phyloP scores from a whole-genome alignment of 306 rosid genomes.

The Vigna reflexopilosa region DNA sequence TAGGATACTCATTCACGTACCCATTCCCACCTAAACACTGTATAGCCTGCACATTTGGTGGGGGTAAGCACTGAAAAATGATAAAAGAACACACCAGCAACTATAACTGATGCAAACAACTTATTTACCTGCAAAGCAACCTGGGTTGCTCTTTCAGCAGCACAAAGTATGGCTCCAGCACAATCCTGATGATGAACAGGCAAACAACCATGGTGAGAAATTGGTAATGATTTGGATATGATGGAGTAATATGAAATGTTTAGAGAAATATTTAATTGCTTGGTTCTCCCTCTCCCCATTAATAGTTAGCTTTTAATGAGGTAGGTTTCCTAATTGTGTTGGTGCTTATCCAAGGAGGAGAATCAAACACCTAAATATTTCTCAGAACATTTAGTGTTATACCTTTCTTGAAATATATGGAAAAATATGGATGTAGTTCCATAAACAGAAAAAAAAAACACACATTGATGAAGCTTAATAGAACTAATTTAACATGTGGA shows the following conservation, averaged over 20 bases:
- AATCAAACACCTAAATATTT: too few relatives aligned
- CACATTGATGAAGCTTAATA: not conserved
- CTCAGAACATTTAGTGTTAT: not conserved
- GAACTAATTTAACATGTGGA: constrained; percentile 21
- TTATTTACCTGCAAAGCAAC: constrained; percentile 83
- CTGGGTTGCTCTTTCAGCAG: constrained; percentile 96
- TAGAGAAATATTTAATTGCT: too few relatives aligned
- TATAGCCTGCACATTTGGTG: constrained; percentile 66
- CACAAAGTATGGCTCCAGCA: constrained; percentile 88
- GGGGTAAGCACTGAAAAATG: not conserved
- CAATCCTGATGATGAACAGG: constrained; percentile 70
- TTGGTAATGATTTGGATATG: too few relatives aligned
- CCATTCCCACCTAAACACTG: constrained; percentile 96
- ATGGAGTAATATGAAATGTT: too few relatives aligned
- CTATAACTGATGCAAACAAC: constrained; percentile 12
- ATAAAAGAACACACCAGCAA: not conserved
- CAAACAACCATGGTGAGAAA: not conserved
- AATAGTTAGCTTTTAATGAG: too few relatives aligned
- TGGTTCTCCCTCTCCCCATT: too few relatives aligned
- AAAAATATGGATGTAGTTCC: constrained; percentile 12
- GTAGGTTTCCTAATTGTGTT: too few relatives aligned
- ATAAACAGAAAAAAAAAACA: not conserved
- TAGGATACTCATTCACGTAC: constrained; percentile 89
- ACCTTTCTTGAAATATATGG: constrained; percentile 8
- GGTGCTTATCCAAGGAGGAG: too few relatives aligned